A percentile compares a stretch with the other conserved stretches of the same genome.
phyloP scores from a whole-genome alignment of 345 rosid species.

The Trapa bicornis region DNA sequence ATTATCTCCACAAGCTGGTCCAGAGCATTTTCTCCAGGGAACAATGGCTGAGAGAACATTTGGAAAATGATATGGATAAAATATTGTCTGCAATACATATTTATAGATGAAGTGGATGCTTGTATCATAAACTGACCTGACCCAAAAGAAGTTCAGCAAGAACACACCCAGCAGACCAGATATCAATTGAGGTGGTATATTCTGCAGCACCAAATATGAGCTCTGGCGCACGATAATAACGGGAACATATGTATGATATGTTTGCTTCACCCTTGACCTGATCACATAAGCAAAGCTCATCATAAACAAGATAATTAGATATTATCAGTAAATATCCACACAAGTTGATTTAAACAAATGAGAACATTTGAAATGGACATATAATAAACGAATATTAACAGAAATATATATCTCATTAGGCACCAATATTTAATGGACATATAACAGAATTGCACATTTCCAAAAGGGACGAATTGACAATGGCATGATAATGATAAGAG shows the following conservation, averaged over 20 bases:
- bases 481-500: neutral
- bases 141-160: constrained; percentile 81
- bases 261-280: constrained; percentile 74
- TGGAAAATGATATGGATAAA: neutral
- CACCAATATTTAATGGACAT: neutral
- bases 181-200: constrained; percentile 71
- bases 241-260: constrained; percentile 75
- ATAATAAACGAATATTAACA: neutral
- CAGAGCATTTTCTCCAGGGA: constrained; percentile 75
- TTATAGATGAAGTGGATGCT: neutral
- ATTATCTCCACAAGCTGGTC: constrained; percentile 84
- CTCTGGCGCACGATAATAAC: constrained; percentile 84
- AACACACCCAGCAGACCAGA: constrained; percentile 92
- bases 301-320: neutral
- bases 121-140: constrained; percentile 32
- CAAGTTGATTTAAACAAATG: neutral
- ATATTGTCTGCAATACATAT: neutral
- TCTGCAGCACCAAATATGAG: constrained; percentile 76
- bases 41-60: constrained; percentile 38
- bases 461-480: neutral
- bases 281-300: constrained; percentile 7
- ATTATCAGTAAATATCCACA: neutral
- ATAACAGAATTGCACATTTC: too few relatives aligned
- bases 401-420: neutral
- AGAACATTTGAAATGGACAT: neutral